phyloP scores from a whole-genome alignment of 768 basidiomycete genomes.

The Mycena belliarum region DNA sequence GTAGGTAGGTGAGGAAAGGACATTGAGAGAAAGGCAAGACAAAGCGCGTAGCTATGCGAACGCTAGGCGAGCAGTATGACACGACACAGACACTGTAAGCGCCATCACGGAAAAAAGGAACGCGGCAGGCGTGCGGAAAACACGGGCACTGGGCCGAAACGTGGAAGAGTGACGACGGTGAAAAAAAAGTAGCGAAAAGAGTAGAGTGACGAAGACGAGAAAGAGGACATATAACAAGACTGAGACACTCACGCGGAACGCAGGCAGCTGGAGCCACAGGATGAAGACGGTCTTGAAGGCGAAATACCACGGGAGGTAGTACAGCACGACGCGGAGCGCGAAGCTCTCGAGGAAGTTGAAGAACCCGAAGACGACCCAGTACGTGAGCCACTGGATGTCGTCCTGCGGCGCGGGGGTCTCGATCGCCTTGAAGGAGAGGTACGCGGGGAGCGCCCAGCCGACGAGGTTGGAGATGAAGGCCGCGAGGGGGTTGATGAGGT shows the following conservation, averaged over 20 bases:
- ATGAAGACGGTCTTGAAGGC: conserved; percentile 90
- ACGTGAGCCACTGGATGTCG: conserved; percentile 95
- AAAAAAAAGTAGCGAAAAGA: no score
- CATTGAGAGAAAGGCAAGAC: no score
- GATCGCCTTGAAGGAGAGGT: conserved; percentile 92
- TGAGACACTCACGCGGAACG: conserved; percentile 67
- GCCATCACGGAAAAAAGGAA: not conserved
- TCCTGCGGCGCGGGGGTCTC: conserved; percentile 82
- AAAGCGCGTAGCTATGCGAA: no score
- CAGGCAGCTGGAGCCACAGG: conserved; percentile 88
- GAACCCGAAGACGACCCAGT: conserved; percentile 94
- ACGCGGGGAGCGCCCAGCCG: conserved; percentile 93
- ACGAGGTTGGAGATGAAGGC: conserved; percentile 91
- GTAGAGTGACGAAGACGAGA: no score
- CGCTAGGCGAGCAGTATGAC: no score
- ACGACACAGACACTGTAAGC: no score
- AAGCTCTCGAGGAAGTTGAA: conserved; percentile 92
- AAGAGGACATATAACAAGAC: conserved; percentile 4
- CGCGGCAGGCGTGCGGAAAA: not conserved
- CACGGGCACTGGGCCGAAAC: no score
- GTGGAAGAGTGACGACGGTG: no score
- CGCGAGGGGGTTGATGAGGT: conserved; percentile 90
- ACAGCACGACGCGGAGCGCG: conserved; percentile 79
- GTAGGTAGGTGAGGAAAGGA: no score
- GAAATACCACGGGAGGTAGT: conserved; percentile 95